Evolutionary conservation across 805 yeast species (phyloP).

Genomic region (Saturnispora gosingensis): DNA sequence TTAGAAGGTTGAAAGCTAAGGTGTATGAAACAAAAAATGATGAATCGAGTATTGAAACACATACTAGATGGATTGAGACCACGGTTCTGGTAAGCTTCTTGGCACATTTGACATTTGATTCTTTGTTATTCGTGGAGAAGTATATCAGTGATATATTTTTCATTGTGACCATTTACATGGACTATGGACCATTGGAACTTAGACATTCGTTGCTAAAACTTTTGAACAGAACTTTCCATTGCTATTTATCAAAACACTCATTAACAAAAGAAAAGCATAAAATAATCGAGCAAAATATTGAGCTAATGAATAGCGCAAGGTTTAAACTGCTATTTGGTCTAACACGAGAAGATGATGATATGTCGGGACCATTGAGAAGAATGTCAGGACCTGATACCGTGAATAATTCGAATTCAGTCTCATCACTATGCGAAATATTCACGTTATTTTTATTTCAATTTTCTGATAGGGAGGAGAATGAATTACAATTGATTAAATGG

Average conservation of each 20-base stretch:
- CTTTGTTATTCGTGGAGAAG: slow-evolving; percentile 48
- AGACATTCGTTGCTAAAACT: slow-evolving; percentile 54
- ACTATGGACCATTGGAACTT: slow-evolving; percentile 42
- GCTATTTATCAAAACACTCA: slow-evolving; percentile 49
- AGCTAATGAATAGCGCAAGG: slow-evolving; percentile 48
- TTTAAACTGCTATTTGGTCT: slow-evolving; percentile 62
- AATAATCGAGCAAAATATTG: slow-evolving; percentile 39
- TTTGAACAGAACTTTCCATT: slow-evolving; percentile 58
- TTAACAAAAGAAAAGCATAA: slow-evolving; percentile 33
- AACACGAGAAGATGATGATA: slow-evolving; percentile 41
- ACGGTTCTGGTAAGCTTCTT: slow-evolving; percentile 56
- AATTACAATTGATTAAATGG: slow-evolving; percentile 59
- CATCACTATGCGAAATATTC: slow-evolving; percentile 48
- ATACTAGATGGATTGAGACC: slow-evolving; percentile 61
- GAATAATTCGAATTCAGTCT: slow-evolving; percentile 40
- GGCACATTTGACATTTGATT: slow-evolving; percentile 62
- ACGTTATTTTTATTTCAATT: slow-evolving; percentile 42
- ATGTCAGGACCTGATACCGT: slow-evolving; percentile 27
- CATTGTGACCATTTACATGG: slow-evolving; percentile 54
- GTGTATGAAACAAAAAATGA: slow-evolving; percentile 40
- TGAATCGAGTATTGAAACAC: slow-evolving; percentile 38
- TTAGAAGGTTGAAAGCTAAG: slow-evolving; percentile 46
- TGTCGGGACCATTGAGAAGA: slow-evolving; percentile 12
- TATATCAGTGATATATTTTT: slow-evolving; percentile 66
- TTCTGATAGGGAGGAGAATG: slow-evolving; percentile 37